Evolutionary conservation across 306 rosid genomes (phyloP).

Genomic region (Fagus crenata): DNA sequence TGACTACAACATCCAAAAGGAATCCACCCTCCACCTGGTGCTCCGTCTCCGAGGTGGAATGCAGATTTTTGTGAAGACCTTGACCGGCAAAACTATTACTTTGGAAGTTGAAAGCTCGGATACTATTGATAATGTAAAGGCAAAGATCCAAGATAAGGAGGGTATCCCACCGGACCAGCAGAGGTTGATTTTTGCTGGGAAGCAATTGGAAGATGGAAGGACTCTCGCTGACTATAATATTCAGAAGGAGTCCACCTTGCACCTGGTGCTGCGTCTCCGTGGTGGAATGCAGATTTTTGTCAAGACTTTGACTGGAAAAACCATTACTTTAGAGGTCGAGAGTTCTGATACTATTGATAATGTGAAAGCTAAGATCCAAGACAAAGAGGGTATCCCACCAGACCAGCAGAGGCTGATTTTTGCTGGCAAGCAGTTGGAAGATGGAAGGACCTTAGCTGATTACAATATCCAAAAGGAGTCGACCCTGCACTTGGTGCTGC

Average conservation of each 20-base stretch:
- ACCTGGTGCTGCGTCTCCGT: constrained; percentile 33
- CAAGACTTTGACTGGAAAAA: constrained; percentile 29
- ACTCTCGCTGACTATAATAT: constrained; percentile 28
- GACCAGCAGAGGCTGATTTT: constrained; percentile 40
- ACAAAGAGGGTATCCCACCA: constrained; percentile 38
- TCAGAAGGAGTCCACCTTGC: constrained; percentile 34
- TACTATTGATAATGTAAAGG: constrained; percentile 29
- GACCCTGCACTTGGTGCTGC: constrained; percentile 32
- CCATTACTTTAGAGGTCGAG: constrained; percentile 29
- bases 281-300: constrained; percentile 33
- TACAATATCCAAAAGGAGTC: constrained; percentile 39
- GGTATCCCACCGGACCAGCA: constrained; percentile 37
- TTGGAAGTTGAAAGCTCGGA: constrained; percentile 37
- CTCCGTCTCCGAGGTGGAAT: constrained; percentile 34
- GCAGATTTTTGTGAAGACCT: constrained; percentile 37
- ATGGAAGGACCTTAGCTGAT: constrained; percentile 26
- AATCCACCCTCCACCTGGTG: constrained; percentile 31
- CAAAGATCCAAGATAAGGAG: constrained; percentile 35
- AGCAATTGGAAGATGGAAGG: constrained; percentile 32
- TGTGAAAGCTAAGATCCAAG: constrained; percentile 32
- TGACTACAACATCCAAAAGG: constrained; percentile 30
- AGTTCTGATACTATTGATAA: constrained; percentile 32
- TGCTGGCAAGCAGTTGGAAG: constrained; percentile 37
- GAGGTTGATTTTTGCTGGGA: constrained; percentile 31
- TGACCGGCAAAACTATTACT: constrained; percentile 34